Base-by-base conservation (phyloP, 495 filamentous ascomycete species). In the Ramalina peruviana region DNA sequence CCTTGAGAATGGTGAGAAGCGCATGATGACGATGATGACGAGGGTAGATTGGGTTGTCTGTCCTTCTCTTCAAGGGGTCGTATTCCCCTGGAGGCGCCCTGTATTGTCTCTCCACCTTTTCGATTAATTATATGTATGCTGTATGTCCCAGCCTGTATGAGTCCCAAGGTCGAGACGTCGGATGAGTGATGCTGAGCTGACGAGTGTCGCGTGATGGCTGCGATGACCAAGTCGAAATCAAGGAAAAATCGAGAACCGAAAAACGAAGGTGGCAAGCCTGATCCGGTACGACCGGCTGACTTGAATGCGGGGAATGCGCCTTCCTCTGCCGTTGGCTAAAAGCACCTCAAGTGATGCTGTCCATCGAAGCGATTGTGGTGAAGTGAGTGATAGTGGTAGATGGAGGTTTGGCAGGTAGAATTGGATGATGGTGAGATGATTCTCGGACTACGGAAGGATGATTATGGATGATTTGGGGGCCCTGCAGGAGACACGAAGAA, bases 1-100 rank as follows among this genome's bases (percentile, higher is more conserved):
- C 44, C 36, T 45, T 23, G 52, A 59, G 25, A 47, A 52, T 52
- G 53, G 49, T 46, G 55, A 55, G 41, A 55, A 58, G 44, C 56
- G 56, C 67, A 71, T 71, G 43, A 53, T 60, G 53, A 40, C 36
- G 41, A 21, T 37, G 16, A 33, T 36, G 49, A 47, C 2, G 15
- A 36, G n/a, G 17, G 15, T 36, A n/a, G 23, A 12, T 19, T 4
- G n/a, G 20, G 21, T 12, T 23, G 26, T 40, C 19, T 19, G 47
- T 20, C 45, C 10, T 36, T 48, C 15, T 23, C 11, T 16, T 17
- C 6, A n/a, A 36, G 9, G n/a, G n/a, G 21, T 36, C n/a, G 21
- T 17, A 26, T 27, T 16, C 26, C 25, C 6, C 26, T 48, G 45
- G 17, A 17, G 27, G 11, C 45, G 45, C 45, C 17, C 37, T n/a